These are phyloP conservation scores for Rhodotorula sp. DNA, from an alignment of 1,284 basidiomycete genomes.

Conservation along the genomic window DNA sequence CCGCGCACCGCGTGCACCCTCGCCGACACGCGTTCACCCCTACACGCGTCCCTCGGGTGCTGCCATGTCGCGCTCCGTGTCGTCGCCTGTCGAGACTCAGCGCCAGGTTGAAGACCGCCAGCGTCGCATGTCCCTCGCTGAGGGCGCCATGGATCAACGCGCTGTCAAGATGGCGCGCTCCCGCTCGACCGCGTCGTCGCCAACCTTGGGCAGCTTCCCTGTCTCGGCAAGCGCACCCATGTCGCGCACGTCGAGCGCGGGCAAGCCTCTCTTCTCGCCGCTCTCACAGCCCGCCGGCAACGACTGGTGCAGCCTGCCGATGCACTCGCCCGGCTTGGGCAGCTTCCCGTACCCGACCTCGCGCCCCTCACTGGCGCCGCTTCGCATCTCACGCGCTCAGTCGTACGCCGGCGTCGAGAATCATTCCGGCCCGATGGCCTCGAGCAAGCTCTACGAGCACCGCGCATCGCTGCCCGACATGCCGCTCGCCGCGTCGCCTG, in stretches of 20 bases:
- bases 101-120: constrained; percentile 27
- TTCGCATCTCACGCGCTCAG: constrained; percentile 28
- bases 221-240: constrained; percentile 5
- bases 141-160: constrained; percentile 25
- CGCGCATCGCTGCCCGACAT: constrained; percentile 11
- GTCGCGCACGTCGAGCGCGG: constrained; percentile 10
- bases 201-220: not conserved
- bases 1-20: constrained; percentile 5
- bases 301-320: constrained; percentile 26
- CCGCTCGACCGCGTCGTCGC: constrained; percentile 21
- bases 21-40: constrained; percentile 16
- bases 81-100: constrained; percentile 38
- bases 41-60: constrained; percentile 13
- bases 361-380: constrained; percentile 16
- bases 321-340: constrained; percentile 8
- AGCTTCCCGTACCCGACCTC: constrained; percentile 6
- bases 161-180: constrained; percentile 28
- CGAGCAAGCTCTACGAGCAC: not conserved
- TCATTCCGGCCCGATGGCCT: not conserved
- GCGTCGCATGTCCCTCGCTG: constrained; percentile 16
- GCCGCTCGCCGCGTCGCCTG: not conserved
- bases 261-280: constrained; percentile 13
- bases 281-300: constrained; percentile 23
- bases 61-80: constrained; percentile 32
- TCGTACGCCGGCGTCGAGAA: constrained; percentile 27